Base-by-base conservation (phyloP, 805 yeast species). In the Lipomyces orientalis region DNA sequence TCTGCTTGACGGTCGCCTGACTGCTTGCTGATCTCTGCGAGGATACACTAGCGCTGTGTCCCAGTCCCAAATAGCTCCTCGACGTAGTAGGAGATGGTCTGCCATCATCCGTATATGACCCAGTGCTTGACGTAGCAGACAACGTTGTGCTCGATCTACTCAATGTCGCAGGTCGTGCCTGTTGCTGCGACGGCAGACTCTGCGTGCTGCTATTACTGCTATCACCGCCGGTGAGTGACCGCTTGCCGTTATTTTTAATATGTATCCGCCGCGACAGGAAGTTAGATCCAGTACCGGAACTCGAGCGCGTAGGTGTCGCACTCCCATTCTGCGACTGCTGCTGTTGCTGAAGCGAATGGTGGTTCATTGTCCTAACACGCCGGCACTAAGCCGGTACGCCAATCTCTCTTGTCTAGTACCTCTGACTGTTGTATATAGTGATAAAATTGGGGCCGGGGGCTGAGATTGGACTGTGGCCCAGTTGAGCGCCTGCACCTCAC, bases 201-300 rank as follows among this genome's bases (percentile, higher is more conserved):
- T 52, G 55, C 55, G 55, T 9, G 33, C 61, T 35, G 29, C 60
- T 56, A 22, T 34, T 37, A 22, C 52, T 22, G 61, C 39, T 33
- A 33, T 33, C 37, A 8, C 37, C 62, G 37, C 61, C 37, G 39
- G 49, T 35, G 35, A 55, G 16, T 29, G 58, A 55, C 64, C 54
- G 57, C 66, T 63, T 63, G 58, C 25, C 61, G n/a, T 22, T 19
- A 22, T 10, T 19, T 34, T 55, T 63, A 7, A 54, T 60, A 31
- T 49, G 64, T 35, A 55, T 60, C 33, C 54, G 57, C 35, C 66
- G 61, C n/a, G 66, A 49, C 10, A 63, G 57, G 34, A 63, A 60
- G 22, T 49, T 25, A n/a, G 64, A n/a, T 22, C 66, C 60, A 8
- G 58, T 31, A 22, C 62, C 62, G 12, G 66, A 63, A 55, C 49